Evolutionary conservation across 352 stramenopile species (phyloP), one percentile per base, ranked within the genome.

Genomic region (Globisporangium okanoganense): DNA sequence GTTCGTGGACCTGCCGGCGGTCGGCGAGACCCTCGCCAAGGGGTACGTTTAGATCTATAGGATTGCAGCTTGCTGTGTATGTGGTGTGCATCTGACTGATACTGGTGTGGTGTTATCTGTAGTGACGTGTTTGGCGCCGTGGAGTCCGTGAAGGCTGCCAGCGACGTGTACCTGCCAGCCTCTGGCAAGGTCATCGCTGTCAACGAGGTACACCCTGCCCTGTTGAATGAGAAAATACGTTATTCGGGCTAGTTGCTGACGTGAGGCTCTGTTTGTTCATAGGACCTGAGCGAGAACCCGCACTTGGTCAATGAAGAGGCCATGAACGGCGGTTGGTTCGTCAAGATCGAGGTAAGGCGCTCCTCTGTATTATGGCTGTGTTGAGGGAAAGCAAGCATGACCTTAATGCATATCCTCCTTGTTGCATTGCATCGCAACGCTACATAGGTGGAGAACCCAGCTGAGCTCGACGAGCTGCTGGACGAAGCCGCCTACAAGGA

Each of bases 121-220:
- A 97, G 88, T 44, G 88, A 99, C 33, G 71, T 78, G 33, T 99
- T 99, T 72, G 97, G 95, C 62, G 95, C 91, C 44, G 97, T 99
- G 4, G 97, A 99, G 80, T 99, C 97, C 27, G 97, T 99, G 52
- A 99, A 99, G 87, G 97, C 97, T 49, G 97, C 97, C 25, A 98
- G 87, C 29, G 97, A 99, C 61, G 92, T 99, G 56, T 99, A 99
- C 78, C 78, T 85, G 41, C 97, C 97, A 40, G 91, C 97, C 22
- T 74, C 75, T 45, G 97, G 97, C 62, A 98, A 84, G 43, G 82
- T 99, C 40, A 66, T 96, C 33, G 96, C 97, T 56, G 70, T 98
- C 7, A 99, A 99, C 74, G 87, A 98, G 67, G 84, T 90, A 31
- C 18, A 63, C 5, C 20, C 38, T 3, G 24, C 13, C 6, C 1